Evolutionary conservation across 1,284 basidiomycete genomes (phyloP), one percentile per base, ranked within the genome.

Genomic region (Sphaerobolus stellatus): DNA sequence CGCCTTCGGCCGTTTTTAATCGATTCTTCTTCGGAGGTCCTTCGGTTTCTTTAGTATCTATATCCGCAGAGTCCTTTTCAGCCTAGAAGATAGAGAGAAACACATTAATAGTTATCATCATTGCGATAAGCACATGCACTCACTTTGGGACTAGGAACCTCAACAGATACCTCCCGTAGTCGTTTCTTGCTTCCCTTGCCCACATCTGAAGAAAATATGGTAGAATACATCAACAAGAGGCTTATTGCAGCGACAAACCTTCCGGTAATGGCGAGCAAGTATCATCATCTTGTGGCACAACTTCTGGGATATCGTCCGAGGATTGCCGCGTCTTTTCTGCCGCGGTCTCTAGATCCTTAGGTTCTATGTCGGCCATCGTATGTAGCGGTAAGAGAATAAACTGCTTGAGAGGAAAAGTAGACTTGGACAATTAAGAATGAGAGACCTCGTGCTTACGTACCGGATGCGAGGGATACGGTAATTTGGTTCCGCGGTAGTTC

Each of bases 151-250:
- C 81, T 78, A 13, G 72, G 74, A 50, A 86, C 85, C 66, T 90
- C 88, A 28, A 84, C 68, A 27, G 88, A 90, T 20, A 85, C 80
- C 68, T 90, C 86, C 38, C 88, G 75, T 66, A 88, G 86, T 58
- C 88, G 79, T 67, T 90, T 90, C 64, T 68, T 52, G 29, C 44
- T 46, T 46, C n/a, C 28, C 27, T 53, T 46, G 13, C 11, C 13
- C 11, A 11, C 18, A 11, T 24, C 33, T 44, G 20, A 13, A 44
- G 48, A 18, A 13, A 36, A 30, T 28, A 49, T 34, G 46, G 24
- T 44, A 29, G 8, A 29, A 11, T 1, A 18, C 20, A 52, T 52
- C 38, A 41, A 31, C 27, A 9, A 29, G 14, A 30, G 11, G 22
- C 20, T 30, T 27, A 25, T 22, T 34, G n/a, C n/a, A n/a, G 13